Percentiles rank a stretch among this genome's conserved stretches.
Conservation (phyloP, 495 filamentous ascomycete species). For the Neurospora intermedia region DNA sequence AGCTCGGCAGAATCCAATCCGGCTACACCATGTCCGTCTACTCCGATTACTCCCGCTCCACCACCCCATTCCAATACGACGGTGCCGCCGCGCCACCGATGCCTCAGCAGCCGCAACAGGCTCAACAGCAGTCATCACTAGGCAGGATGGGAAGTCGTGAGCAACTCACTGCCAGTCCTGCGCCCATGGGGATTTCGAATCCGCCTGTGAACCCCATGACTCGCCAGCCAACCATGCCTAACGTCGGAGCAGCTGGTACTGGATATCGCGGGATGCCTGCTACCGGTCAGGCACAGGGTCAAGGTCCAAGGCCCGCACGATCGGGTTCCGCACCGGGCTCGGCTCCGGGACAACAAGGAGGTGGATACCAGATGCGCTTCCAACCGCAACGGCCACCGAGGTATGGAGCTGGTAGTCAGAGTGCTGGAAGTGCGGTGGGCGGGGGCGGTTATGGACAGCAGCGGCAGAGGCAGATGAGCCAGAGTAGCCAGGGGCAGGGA, state of each 20-base stretch:
- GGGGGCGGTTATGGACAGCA: not conserved
- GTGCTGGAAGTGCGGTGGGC: not conserved
- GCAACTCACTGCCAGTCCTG: not conserved
- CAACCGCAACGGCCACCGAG: not conserved
- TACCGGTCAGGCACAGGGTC: not conserved
- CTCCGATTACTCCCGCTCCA: not conserved
- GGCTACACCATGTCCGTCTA: not conserved
- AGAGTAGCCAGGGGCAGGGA: not conserved
- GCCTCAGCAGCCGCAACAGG: not conserved
- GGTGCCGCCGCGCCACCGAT: not conserved
- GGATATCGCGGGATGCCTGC: not conserved
- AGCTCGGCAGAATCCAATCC: not conserved
- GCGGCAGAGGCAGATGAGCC: not conserved
- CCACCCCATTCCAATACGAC: not conserved
- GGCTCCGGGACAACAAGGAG: not conserved
- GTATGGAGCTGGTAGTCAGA: not conserved
- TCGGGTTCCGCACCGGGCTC: not conserved
- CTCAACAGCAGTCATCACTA: not conserved
- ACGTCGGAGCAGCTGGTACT: not conserved
- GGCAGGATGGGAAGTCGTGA: not conserved
- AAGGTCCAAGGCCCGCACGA: not conserved
- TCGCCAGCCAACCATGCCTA: rapidly evolving
- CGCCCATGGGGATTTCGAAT: not conserved
- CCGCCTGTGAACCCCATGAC: not conserved
- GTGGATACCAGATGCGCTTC: not conserved